These are phyloP conservation scores for Cercospora citrullina DNA, from an alignment of 2,329 filamentous ascomycete species.

Conservation along the genomic window DNA sequence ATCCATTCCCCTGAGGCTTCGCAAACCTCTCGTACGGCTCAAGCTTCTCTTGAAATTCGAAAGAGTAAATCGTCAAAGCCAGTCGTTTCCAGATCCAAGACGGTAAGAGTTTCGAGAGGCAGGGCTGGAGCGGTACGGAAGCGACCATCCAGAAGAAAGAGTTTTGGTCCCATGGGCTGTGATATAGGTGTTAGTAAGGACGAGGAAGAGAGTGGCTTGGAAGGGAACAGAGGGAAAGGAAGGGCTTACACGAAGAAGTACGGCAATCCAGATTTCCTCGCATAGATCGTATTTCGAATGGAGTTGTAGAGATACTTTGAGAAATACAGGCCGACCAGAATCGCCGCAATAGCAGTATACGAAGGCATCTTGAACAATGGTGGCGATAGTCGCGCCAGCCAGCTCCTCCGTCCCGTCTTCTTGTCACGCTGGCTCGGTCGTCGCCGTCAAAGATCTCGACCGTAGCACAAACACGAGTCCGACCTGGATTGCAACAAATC, in stretches of 20 bases:
- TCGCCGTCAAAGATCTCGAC: too few species aligned
- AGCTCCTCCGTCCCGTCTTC: too few species aligned
- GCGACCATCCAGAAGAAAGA: slow-evolving; percentile 32
- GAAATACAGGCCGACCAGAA: slow-evolving; percentile 24
- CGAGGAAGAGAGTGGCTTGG: too few species aligned
- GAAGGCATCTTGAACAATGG: slow-evolving; percentile 26
- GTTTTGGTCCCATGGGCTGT: slow-evolving; percentile 32
- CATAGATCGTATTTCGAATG: slow-evolving; percentile 29
- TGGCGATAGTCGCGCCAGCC: too few species aligned
- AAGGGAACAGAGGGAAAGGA: too few species aligned
- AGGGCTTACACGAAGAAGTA: slow-evolving; percentile 28
- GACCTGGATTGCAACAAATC: too few species aligned
- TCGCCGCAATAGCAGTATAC: slow-evolving; percentile 17
- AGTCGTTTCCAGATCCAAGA: slow-evolving; percentile 27
- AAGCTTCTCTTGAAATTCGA: slow-evolving; percentile 31
- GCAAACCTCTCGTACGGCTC: slow-evolving; percentile 23
- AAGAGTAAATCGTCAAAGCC: slow-evolving; percentile 31
- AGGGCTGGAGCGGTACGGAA: slow-evolving; percentile 27
- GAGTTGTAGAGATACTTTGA: slow-evolving; percentile 29
- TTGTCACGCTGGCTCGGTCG: too few species aligned
- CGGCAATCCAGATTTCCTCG: slow-evolving; percentile 30
- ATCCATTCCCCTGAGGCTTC: slow-evolving; percentile 21
- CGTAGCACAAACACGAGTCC: too few species aligned
- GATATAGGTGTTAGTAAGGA: too few species aligned
- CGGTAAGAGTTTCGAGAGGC: slow-evolving; percentile 23